Evolutionary conservation across 441 rosid genomes (phyloP).

Genomic region (Adansonia gregorii): DNA sequence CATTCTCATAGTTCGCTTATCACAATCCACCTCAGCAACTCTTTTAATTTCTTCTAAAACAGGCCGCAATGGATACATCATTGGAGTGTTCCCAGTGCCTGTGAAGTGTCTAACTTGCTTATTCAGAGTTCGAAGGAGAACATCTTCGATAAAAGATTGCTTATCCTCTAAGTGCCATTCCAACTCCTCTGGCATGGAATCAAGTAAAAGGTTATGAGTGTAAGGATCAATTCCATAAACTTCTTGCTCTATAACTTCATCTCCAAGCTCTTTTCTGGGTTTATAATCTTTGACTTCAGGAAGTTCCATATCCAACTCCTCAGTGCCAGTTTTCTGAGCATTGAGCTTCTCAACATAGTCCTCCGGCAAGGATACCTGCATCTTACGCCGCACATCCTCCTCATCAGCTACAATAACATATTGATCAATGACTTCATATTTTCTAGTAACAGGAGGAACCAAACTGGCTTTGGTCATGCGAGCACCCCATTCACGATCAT

Average conservation of each 20-base stretch:
- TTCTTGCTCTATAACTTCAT: constrained; percentile 96
- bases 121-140: constrained; percentile 80
- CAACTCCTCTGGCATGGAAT: constrained; percentile 95
- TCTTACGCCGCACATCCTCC: constrained; percentile 87
- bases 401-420: constrained; percentile 88
- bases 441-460: constrained; percentile 99
- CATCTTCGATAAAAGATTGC: constrained; percentile 88
- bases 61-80: constrained; percentile 82
- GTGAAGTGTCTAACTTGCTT: constrained; percentile 86
- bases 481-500: constrained; percentile 99
- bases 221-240: constrained; percentile 99
- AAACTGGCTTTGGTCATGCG: constrained; percentile 98
- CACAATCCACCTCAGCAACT: constrained; percentile 70
- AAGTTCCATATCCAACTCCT: constrained; percentile 99
- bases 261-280: constrained; percentile 91
- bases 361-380: constrained; percentile 95
- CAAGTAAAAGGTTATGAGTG: constrained; percentile 95
- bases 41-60: constrained; percentile 84
- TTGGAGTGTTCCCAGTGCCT: constrained; percentile 91
- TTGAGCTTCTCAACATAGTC: constrained; percentile 94
- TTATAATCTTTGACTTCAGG: constrained; percentile 98
- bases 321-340: constrained; percentile 86
- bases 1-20: constrained; percentile 64
- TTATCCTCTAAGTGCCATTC: constrained; percentile 81
- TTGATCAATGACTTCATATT: constrained; percentile 88